Conservation (phyloP, 495 filamentous ascomycete species). For the Cercophora samala region DNA sequence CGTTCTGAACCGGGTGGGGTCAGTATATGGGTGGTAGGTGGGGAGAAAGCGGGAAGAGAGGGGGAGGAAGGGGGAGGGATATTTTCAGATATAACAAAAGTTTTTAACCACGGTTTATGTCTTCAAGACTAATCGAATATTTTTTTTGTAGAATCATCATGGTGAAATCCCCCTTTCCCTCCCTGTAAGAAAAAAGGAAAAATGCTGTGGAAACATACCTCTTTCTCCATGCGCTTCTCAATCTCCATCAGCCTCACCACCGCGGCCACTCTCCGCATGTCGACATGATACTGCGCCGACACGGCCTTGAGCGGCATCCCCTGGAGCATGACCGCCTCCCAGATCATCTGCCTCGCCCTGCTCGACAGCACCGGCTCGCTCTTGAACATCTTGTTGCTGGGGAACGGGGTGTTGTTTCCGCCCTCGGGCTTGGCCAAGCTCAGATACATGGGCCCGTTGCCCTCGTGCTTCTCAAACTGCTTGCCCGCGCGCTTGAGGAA, state of each 20-base stretch:
- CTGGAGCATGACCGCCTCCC: slow-evolving; percentile 57
- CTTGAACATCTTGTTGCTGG: slow-evolving; percentile 66
- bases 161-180: slow-evolving; percentile 14
- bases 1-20: slow-evolving; percentile 54
- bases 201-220: slow-evolving; percentile 51
- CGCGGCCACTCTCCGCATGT: slow-evolving; percentile 83
- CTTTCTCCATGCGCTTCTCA: slow-evolving; percentile 69
- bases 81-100: slow-evolving; percentile 26
- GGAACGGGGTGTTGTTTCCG: slow-evolving; percentile 57
- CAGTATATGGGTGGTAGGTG: neutral
- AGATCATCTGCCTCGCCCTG: slow-evolving; percentile 70
- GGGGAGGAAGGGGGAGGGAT: neutral
- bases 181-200: neutral
- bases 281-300: slow-evolving; percentile 72
- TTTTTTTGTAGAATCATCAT: slow-evolving; percentile 68
- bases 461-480: slow-evolving; percentile 10
- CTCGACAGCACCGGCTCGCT: slow-evolving; percentile 76
- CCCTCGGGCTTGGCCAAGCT: neutral
- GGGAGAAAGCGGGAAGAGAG: neutral
- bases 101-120: slow-evolving; percentile 75
- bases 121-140: slow-evolving; percentile 99
- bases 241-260: slow-evolving; percentile 84
- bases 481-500: slow-evolving; percentile 18
- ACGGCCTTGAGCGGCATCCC: slow-evolving; percentile 72
- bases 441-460: slow-evolving; percentile 20